Conservation (phyloP, 345 rosid species). For the Eucalyptus sideroxylon region DNA sequence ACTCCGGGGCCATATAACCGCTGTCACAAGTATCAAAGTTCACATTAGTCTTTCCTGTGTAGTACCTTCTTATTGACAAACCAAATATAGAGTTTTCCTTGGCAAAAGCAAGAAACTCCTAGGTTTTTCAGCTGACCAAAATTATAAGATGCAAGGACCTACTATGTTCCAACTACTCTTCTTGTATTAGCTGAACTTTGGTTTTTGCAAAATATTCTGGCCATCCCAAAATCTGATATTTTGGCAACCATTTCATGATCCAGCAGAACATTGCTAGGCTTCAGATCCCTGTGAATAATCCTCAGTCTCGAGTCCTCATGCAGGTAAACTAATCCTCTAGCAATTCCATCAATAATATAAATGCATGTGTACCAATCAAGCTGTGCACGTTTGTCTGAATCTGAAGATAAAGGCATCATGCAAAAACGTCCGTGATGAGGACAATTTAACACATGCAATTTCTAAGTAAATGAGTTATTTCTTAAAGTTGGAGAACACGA, state of each 20-base stretch:
- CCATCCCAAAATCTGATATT: conserved; percentile 45
- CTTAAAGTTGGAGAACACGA: background rate
- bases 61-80: background rate
- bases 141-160: background rate
- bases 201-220: conserved; percentile 8
- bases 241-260: conserved; percentile 27
- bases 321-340: conserved; percentile 27
- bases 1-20: conserved; percentile 35
- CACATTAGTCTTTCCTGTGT: background rate
- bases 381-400: background rate
- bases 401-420: background rate
- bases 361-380: conserved; percentile 26
- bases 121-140: background rate
- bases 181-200: conserved; percentile 5
- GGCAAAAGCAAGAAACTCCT: background rate
- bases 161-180: conserved; percentile 13
- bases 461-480: background rate
- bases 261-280: conserved; percentile 26
- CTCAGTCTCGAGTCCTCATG: conserved; percentile 36
- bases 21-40: background rate
- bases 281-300: conserved; percentile 36
- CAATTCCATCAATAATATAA: conserved; percentile 21
- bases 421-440: background rate
- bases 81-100: background rate
- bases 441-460: background rate